phyloP scores from a whole-genome alignment of 352 stramenopile species.

The Phytophthora podocarpi region DNA sequence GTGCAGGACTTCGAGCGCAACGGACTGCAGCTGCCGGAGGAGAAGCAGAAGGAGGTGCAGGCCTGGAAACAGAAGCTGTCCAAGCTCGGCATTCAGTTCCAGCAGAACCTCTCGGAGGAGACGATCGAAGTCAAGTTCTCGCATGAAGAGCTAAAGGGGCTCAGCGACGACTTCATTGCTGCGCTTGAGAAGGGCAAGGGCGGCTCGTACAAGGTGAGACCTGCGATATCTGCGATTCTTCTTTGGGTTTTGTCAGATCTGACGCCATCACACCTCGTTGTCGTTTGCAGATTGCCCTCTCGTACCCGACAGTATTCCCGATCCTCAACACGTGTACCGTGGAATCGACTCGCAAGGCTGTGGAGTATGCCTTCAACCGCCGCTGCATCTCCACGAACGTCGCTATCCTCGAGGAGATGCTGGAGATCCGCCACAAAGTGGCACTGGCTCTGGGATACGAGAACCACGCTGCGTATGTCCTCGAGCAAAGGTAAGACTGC shows the following conservation, averaged over 20 bases:
- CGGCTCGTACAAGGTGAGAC: conserved; percentile 79
- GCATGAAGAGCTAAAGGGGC: conserved; percentile 74
- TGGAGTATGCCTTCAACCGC: conserved; percentile 82
- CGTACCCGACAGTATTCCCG: conserved; percentile 90
- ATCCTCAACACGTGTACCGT: conserved; percentile 90
- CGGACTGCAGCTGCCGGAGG: conserved; percentile 71
- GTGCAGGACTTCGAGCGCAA: conserved; percentile 89
- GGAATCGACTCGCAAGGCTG: conserved; percentile 78
- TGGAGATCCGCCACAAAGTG: conserved; percentile 80
- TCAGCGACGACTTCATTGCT: conserved; percentile 80
- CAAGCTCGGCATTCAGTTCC: conserved; percentile 82
- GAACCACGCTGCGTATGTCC: conserved; percentile 85
- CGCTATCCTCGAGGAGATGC: conserved; percentile 83
- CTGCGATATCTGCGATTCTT: neutral
- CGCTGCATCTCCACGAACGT: conserved; percentile 86
- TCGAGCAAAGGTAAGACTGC: conserved; percentile 67
- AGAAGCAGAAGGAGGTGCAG: conserved; percentile 77
- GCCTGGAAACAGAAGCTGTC: conserved; percentile 87
- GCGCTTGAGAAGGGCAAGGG: conserved; percentile 72
- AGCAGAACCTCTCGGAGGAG: conserved; percentile 88
- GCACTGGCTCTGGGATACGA: conserved; percentile 79
- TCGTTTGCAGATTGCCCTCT: conserved; percentile 66
- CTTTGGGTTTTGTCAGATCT: neutral
- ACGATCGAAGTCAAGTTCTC: conserved; percentile 84
- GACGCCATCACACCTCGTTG: neutral